Evolutionary conservation across 371 early-diverging fungal genomes (phyloP), one percentile per base, ranked within the genome.

Genomic region (Apophysomyces trapeziformis): DNA sequence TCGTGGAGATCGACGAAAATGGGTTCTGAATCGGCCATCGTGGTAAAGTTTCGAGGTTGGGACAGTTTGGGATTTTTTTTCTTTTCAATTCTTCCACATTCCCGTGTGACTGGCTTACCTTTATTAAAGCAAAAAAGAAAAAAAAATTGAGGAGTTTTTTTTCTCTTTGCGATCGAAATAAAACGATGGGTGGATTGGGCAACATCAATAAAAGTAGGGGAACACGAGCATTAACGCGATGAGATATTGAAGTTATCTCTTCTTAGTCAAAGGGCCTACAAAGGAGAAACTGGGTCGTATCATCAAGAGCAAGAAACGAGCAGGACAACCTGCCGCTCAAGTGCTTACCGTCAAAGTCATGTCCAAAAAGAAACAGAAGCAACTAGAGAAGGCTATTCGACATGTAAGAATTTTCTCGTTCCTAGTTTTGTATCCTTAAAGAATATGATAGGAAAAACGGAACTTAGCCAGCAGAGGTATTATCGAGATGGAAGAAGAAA

Each of bases 1-100:
- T 82, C 90, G 56, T 88, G 86, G 41, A 92, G 85, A 70, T 91
- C 89, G 43, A 86, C 85, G 83, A 91, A 92, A 50, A 92, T 76
- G 36, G 87, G 90, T 38, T 84, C 85, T 50, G 73, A 50, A 38
- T 45, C 60, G 21, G 54, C 21, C 18, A 54, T 50, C 1, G 37
- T 37, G 32, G 2, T 26, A 26, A 32, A 50, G 44, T 37, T 11
- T 46, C 54, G 36, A 32, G 62, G 58, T 21, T 36, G 57, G 57
- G 18, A 21, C n/a, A 39, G 60, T 21, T 60, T 54, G 63, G 32
- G n/a, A 50, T 50, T 47, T 62, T 62, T 45, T 62, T 61, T 61
- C 35, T 60, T 60, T 60, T 60, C 13, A 6, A 13, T 38, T 37
- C 38, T 14, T 5, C 8, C 7, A 38, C 18, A 16, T 8, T 38